Percentiles rank a stretch among this genome's conserved stretches.
phyloP scores from a whole-genome alignment of 352 stramenopile species.

The Phytophthora aleatoria region DNA sequence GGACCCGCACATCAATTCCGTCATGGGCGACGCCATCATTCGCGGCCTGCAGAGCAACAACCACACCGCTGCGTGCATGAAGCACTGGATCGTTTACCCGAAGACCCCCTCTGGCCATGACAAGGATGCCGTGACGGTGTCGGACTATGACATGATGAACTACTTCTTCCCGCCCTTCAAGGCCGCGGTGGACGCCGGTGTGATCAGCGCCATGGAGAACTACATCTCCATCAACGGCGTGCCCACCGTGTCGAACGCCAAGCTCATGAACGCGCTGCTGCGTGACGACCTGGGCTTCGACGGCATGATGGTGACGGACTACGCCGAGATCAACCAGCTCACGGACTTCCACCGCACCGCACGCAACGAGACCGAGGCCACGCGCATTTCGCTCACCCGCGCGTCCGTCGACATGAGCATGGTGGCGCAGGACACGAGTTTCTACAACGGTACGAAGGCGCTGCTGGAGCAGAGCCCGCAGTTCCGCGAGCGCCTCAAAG shows the following conservation, averaged over 20 bases:
- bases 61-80: slow-evolving; percentile 75
- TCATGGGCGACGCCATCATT: slow-evolving; percentile 47
- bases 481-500: slow-evolving; percentile 46
- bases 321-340: slow-evolving; percentile 89
- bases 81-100: slow-evolving; percentile 84
- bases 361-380: slow-evolving; percentile 43
- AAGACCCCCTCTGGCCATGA: slow-evolving; percentile 76
- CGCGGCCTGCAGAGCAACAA: slow-evolving; percentile 75
- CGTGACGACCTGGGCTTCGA: slow-evolving; percentile 79
- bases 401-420: slow-evolving; percentile 91
- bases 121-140: slow-evolving; percentile 64
- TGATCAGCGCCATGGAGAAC: slow-evolving; percentile 89
- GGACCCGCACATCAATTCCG: slow-evolving; percentile 74
- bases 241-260: slow-evolving; percentile 76
- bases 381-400: slow-evolving; percentile 61
- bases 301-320: slow-evolving; percentile 91
- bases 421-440: slow-evolving; percentile 50
- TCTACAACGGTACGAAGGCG: slow-evolving; percentile 49
- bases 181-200: slow-evolving; percentile 63
- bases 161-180: slow-evolving; percentile 77
- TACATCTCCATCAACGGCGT: slow-evolving; percentile 92
- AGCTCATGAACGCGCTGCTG: slow-evolving; percentile 73
- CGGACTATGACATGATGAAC: slow-evolving; percentile 71
- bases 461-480: slow-evolving; percentile 41
- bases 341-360: slow-evolving; percentile 52